phyloP scores from a whole-genome alignment of 371 early-diverging fungal species.

The Mortierella sp. region DNA sequence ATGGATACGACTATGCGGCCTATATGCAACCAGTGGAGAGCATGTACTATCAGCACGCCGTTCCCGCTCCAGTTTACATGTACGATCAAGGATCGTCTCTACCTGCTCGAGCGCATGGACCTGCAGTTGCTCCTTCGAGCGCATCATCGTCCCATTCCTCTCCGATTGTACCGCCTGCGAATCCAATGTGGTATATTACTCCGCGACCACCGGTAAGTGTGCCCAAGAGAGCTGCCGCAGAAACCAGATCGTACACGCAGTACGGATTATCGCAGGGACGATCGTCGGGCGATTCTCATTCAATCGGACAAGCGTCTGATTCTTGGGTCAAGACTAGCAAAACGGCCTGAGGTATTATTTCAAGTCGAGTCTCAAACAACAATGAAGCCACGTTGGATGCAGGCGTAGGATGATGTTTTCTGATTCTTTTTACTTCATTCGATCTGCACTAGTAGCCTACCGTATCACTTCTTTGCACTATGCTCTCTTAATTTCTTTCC shows the following conservation, averaged over 20 bases:
- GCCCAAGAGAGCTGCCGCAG: not conserved
- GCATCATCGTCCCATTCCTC: not conserved
- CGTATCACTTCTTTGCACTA: too few relatives aligned
- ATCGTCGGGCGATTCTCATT: not conserved
- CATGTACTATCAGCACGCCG: conserved; percentile 12
- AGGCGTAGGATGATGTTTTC: not conserved
- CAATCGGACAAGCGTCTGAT: not conserved
- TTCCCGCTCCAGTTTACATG: conserved; percentile 13
- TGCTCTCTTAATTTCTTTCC: too few relatives aligned
- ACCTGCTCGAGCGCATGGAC: not conserved
- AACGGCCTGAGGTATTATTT: not conserved
- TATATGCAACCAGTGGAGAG: conserved; percentile 20
- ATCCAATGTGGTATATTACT: conserved; percentile 4
- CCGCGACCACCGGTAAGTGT: not conserved
- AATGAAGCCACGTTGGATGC: too few relatives aligned
- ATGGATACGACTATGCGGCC: conserved; percentile 9
- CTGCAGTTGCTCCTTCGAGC: not conserved
- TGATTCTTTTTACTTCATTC: too few relatives aligned
- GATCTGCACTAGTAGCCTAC: too few relatives aligned
- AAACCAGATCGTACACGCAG: not conserved
- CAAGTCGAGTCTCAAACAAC: too few relatives aligned
- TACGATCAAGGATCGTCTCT: conserved; percentile 14
- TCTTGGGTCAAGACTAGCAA: not conserved
- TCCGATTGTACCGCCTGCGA: not conserved
- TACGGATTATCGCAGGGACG: conserved; percentile 4